Evolutionary conservation across 2,329 filamentous ascomycete species (phyloP), one percentile per base, ranked within the genome.

Genomic region (Grosmannia huntii): DNA sequence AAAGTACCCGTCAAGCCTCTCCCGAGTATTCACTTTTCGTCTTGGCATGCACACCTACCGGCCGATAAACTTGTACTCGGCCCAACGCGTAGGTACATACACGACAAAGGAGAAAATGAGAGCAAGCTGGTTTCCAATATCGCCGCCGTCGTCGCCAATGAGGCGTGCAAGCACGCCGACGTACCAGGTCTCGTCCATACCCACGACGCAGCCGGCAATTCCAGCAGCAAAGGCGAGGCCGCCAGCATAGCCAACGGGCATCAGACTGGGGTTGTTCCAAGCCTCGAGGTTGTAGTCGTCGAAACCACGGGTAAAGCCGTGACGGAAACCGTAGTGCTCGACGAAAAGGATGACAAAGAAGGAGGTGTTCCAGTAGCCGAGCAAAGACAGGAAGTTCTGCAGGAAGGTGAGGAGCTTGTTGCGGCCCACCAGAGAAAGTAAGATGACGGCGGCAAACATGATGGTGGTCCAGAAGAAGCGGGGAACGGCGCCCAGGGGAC

Each of bases 131-230:
- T 79, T 80, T 11, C 76, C 77, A 54, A 79, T 68, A 65, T 79
- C 76, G 11, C 75, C 76, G 21, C 74, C 75, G n/a, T 62, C 62
- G 0, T 68, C 66, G 5, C 75, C 75, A 60, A 79, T 77, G 61
- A 69, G 65, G 48, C 64, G 66, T 1, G 72, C 76, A 55, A 79
- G 62, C 2, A 70, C 69, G 0, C 77, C 78, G 25, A 77, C 68
- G 63, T 76, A 81, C 75, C 76, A 82, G 0, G 77, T 81, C 68
- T 82, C 75, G 53, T 73, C 73, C 80, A 84, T 84, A 1, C 80
- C 81, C 65, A 83, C 70, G 25, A 80, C 70, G 70, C 78, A 81
- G 23, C 73, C 76, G 9, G 69, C 72, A 9, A 75, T 67, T 1
- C 76, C 76, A 1, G 72, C 65, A 0, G 71, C 65, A 61, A 79